Conservation (phyloP, 2,329 filamentous ascomycete genomes). For the Endothia cerciana region DNA sequence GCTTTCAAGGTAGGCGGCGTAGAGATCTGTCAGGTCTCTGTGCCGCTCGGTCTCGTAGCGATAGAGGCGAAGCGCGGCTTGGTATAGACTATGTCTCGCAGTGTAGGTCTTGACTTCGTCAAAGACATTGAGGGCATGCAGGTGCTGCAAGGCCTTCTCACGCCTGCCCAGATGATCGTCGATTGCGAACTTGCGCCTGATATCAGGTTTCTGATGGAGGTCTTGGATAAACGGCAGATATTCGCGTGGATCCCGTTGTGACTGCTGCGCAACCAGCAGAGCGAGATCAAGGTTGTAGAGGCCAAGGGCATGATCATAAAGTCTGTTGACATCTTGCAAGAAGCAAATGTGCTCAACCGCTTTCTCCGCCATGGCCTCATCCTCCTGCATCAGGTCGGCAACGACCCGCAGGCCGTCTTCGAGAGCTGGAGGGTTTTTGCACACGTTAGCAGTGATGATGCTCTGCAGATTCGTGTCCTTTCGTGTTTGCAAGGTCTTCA, state of each 20-base stretch:
- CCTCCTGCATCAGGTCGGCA: constrained; percentile 70
- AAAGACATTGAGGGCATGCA: constrained; percentile 75
- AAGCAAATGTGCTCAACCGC: constrained; percentile 98
- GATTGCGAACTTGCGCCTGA: constrained; percentile 79
- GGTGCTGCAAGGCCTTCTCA: constrained; percentile 75
- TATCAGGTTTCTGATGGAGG: constrained; percentile 72
- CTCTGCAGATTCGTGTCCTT: constrained; percentile 78
- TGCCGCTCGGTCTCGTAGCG: constrained; percentile 76
- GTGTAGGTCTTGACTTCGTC: constrained; percentile 79
- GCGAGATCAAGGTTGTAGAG: constrained; percentile 91
- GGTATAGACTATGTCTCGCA: constrained; percentile 79
- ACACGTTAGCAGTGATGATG: constrained; percentile 91
- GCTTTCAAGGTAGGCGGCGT: constrained; percentile 76
- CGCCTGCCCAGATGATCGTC: constrained; percentile 83
- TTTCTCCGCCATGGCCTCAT: constrained; percentile 76
- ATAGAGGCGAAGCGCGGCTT: constrained; percentile 76
- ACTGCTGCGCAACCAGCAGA: constrained; percentile 90
- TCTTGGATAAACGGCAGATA: constrained; percentile 94
- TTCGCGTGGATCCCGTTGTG: constrained; percentile 91
- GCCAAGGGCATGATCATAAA: constrained; percentile 89
- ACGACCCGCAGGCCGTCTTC: constrained; percentile 83
- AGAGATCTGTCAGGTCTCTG: constrained; percentile 71
- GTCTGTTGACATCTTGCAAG: constrained; percentile 86
- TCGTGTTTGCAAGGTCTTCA: constrained; percentile 66
- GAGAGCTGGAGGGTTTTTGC: constrained; percentile 87